A percentile compares a stretch with the other conserved stretches of the same genome.
phyloP scores from a whole-genome alignment of 2,329 filamentous ascomycete species.

The Pestalotiopsis sp. region DNA sequence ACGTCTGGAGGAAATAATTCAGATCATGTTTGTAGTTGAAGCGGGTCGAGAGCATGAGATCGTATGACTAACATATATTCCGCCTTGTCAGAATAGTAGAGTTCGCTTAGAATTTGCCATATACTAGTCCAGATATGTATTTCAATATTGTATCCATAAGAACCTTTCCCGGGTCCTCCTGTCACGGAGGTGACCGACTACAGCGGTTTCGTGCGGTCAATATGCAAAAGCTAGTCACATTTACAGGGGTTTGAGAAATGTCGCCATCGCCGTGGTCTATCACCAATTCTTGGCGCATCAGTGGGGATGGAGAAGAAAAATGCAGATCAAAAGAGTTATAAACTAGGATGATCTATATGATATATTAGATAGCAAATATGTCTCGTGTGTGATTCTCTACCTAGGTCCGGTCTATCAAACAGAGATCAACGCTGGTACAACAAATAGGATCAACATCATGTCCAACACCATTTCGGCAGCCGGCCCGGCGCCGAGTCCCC shows the following conservation, averaged over 20 bases:
- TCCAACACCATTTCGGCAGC: neutral
- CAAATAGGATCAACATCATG: neutral
- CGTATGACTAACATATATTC: neutral
- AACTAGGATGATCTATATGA: neutral
- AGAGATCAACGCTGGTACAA: neutral
- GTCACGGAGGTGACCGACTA: neutral
- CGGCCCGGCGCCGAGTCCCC: neutral
- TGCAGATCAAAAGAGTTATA: neutral
- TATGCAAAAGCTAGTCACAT: neutral
- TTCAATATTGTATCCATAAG: neutral
- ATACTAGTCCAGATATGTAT: neutral
- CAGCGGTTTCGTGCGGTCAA: neutral
- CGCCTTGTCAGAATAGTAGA: neutral
- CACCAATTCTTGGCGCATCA: constrained; percentile 8
- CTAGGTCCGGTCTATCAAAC: neutral
- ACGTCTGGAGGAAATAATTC: no score
- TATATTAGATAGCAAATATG: neutral
- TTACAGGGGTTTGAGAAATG: constrained; percentile 1
- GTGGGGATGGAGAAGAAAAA: neutral
- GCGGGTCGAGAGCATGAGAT: neutral
- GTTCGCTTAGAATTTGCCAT: neutral
- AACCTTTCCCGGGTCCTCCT: neutral
- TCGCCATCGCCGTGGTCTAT: constrained; percentile 6
- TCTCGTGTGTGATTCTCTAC: neutral
- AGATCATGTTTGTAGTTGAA: neutral